Conservation (phyloP, 257 asterid genomes). For the Sherardia arvensis region DNA sequence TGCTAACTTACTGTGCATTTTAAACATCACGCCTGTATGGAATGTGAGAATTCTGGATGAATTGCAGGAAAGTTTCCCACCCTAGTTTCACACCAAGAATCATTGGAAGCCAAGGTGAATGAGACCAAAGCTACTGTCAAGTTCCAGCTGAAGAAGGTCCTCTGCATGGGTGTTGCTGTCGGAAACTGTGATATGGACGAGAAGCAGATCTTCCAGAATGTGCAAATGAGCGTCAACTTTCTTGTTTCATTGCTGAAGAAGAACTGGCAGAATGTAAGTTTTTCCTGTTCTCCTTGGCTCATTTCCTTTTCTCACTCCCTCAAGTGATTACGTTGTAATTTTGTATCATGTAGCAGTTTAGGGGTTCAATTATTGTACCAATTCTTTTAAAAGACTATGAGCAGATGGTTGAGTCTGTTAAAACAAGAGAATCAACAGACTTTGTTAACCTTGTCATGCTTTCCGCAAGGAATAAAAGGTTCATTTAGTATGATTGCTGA, state of each 20-base stretch:
- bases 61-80: slow-evolving; percentile 29
- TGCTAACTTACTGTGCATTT: not conserved
- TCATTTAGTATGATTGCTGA: not conserved
- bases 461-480: not conserved
- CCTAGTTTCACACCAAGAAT: slow-evolving; percentile 23
- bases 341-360: no score
- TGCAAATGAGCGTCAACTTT: slow-evolving; percentile 32
- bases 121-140: slow-evolving; percentile 27
- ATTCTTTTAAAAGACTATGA: no score
- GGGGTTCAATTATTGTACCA: no score
- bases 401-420: no score
- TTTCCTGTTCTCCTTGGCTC: no score
- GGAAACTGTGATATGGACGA: slow-evolving; percentile 34
- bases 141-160: slow-evolving; percentile 31
- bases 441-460: no score
- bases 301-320: no score
- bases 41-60: not conserved
- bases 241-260: slow-evolving; percentile 22
- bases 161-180: slow-evolving; percentile 33
- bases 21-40: not conserved
- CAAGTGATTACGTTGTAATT: no score
- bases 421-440: no score
- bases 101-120: slow-evolving; percentile 29
- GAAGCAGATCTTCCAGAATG: slow-evolving; percentile 28
- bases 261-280: slow-evolving; percentile 31